Evolutionary conservation across 768 basidiomycete species (phyloP), one percentile per base, ranked within the genome.

Genomic region (Russula sp.): DNA sequence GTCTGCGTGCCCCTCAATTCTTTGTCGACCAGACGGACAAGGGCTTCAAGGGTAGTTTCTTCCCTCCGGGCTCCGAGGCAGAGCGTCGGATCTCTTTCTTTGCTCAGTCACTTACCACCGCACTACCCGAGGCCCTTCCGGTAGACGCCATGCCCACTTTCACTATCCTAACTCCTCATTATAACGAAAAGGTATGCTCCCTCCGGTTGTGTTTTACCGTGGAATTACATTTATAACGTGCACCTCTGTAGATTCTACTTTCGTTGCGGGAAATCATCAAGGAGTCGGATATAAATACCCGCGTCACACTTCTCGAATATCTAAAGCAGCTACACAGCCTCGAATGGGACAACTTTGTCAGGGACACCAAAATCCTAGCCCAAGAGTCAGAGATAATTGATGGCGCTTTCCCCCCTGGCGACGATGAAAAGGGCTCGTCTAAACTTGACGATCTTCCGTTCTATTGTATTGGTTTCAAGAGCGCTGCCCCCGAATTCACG

Each of bases 81-180:
- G 94, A 98, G 72, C 88, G 97, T 53, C 84, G 97, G 55, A 98
- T 99, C 69, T 98, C 95, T 20, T 99, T 98, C 85, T 98, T 98
- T 72, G 93, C 97, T 32, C 96, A 98, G 74, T 96, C 93, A 5
- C 80, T 99, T 68, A 98, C 97, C 7, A 97, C 94, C n/a, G 80
- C 86, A 51, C 85, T 98, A 54, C 97, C 96, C 20, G 88, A 92
- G 67, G 89, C 97, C 8, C 75, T 98, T 38, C 93, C 95, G 14
- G 93, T 99, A 46, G 95, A 98, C 73, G 91, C 94, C n/a, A 98
- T 99, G 97, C 97, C 97, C 2, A 98, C 96, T 0, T 99, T 99
- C 79, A 98, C 97, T 48, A 95, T 99, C 25, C 78, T 99, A 58
- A 97, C 94, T 0, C 97, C 97, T 14, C 97, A 99, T 75, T 99